phyloP scores from a whole-genome alignment of 2,329 filamentous ascomycete genomes.

The Pseudogymnoascus verrucosus region DNA sequence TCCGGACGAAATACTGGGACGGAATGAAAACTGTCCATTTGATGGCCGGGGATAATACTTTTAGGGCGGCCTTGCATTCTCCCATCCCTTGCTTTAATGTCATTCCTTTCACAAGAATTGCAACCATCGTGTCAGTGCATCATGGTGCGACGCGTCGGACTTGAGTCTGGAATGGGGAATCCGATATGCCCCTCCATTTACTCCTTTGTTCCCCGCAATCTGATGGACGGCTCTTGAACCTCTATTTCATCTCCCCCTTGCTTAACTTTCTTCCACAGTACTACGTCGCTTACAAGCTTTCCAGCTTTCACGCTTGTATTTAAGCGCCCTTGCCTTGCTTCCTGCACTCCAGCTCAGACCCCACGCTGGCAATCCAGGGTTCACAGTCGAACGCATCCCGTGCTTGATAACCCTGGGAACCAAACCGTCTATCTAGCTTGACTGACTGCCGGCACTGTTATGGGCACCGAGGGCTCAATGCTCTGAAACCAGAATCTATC shows the following conservation, averaged over 20 bases:
- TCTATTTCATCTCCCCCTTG: not conserved
- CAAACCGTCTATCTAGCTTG: not conserved
- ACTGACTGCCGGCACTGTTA: not conserved
- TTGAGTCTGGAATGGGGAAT: not conserved
- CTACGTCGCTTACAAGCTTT: not conserved
- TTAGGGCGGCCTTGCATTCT: not conserved
- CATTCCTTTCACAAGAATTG: not conserved
- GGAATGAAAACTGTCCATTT: not conserved
- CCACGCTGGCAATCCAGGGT: not conserved
- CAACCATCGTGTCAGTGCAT: not conserved
- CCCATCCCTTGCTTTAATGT: not conserved
- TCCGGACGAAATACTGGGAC: not conserved
- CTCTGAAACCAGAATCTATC: not conserved
- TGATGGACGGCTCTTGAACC: not conserved
- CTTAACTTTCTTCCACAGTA: not conserved
- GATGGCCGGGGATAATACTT: not conserved
- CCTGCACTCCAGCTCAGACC: not conserved
- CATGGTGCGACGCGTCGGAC: not conserved
- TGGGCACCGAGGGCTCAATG: not conserved
- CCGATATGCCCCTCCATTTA: not conserved
- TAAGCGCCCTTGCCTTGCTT: not conserved
- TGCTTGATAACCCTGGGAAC: not conserved
- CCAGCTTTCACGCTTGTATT: not conserved
- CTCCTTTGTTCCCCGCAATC: not conserved
- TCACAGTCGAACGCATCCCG: not conserved